Conservation (phyloP, 768 basidiomycete genomes). For the Amanita rubescens region DNA sequence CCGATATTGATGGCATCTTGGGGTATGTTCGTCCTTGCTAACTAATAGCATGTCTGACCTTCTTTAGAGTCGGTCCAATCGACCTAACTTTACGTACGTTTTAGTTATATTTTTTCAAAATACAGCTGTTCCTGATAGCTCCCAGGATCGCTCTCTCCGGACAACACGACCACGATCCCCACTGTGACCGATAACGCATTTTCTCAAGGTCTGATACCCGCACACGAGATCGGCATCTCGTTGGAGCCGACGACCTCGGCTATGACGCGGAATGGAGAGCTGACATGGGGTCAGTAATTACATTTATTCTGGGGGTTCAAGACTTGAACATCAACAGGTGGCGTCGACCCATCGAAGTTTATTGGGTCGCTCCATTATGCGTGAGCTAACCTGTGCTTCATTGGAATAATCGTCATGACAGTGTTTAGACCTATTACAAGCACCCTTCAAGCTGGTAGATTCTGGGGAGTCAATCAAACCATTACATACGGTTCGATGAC, state of each 20-base stretch:
- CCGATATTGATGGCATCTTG: too few relatives aligned
- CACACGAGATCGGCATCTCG: constrained; percentile 40
- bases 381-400: constrained; percentile 16
- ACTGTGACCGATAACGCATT: constrained; percentile 55
- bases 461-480: constrained; percentile 57
- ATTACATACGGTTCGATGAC: constrained; percentile 41
- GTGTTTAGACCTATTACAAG: constrained; percentile 36
- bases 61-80: too few relatives aligned
- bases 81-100: constrained; percentile 40
- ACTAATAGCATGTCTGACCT: too few relatives aligned
- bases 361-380: constrained; percentile 37
- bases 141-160: constrained; percentile 28
- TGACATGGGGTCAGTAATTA: constrained; percentile 38
- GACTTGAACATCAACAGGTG: constrained; percentile 22
- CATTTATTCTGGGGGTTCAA: constrained; percentile 12
- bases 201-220: constrained; percentile 28
- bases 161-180: constrained; percentile 27
- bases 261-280: constrained; percentile 36
- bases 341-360: constrained; percentile 36
- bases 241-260: constrained; percentile 36
- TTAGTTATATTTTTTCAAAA: neutral
- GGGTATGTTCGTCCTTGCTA: too few relatives aligned
- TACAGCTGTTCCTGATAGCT: neutral
- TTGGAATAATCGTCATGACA: neutral
- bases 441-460: constrained; percentile 36